Base-by-base conservation (phyloP, 2,329 filamentous ascomycete species). In the Claviceps quebecensis region DNA sequence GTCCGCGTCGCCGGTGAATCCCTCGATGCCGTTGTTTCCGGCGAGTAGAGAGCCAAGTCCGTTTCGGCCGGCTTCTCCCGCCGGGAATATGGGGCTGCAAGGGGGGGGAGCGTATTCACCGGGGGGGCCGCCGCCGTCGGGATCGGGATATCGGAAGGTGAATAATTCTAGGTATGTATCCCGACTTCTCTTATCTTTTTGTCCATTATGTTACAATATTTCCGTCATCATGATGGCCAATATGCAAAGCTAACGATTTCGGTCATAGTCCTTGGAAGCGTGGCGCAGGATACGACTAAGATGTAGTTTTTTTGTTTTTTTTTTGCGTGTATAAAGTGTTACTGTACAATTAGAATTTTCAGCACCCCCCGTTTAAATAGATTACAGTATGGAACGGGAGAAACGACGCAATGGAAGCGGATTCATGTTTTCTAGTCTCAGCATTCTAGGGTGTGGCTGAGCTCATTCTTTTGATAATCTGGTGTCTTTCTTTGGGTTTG, bases 11-110 rank as follows among this genome's bases (percentile, higher is more conserved):
- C 70, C 69, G 7, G 59, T 70, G 48, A 70, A 69, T 55, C 67
- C 67, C 3, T 67, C 69, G 5, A 68, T 72, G 63, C 69, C 70
- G 4, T 63, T 72, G 3, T 72, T 72, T 63, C 69, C 70, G 0
- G 65, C 67, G 9, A 62, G 62, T 49, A 64, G 65, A 40, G 60
- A 63, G 16, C 60, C 63, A 50, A 69, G 67, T 54, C 65, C 65
- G 4, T 68, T 66, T 56, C 63, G 66, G 53, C 56, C 61, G 39
- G 57, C 57, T 14, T 64, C 68, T 14, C 67, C 68, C 7, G 68
- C 65, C 13, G 68, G 64, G 51, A 49, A n/a, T 16, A 39, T 7
- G 6, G 23, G 49, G 29, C 29, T 44, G n/a, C 41, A 40, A 16
- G 50, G 17, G 19, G n/a, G 5, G n/a, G n/a, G 40, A 5, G 3